A percentile compares a stretch with the other conserved stretches of the same genome.
phyloP scores from a whole-genome alignment of 169 alveolate species.

The Cystoisospora suis region DNA sequence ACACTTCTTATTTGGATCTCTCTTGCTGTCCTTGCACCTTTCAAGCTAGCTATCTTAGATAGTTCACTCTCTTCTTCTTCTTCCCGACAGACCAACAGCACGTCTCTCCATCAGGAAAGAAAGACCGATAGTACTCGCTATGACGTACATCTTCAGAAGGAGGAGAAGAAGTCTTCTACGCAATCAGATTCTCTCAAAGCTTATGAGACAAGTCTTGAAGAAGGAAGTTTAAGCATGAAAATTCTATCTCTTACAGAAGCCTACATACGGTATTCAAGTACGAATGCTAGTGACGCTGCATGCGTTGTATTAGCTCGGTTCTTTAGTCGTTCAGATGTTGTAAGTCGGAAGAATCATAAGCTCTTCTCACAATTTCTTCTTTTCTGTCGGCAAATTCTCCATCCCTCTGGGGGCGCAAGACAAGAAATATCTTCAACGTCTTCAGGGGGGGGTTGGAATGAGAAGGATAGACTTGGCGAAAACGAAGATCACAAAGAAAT shows the following conservation, averaged over 20 bases:
- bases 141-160: no score
- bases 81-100: not conserved
- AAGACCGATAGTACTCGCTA: not conserved
- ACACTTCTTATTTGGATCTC: slow-evolving; percentile 50
- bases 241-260: not conserved
- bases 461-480: no score
- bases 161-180: not conserved
- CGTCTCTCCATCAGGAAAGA: not conserved
- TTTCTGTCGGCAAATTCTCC: slow-evolving; percentile 13
- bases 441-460: no score
- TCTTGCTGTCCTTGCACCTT: slow-evolving; percentile 53
- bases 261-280: not conserved
- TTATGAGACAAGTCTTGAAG: not conserved
- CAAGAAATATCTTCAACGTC: no score
- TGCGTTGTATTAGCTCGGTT: slow-evolving; percentile 1
- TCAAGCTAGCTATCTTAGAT: slow-evolving; percentile 33
- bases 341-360: not conserved
- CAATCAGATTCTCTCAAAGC: no score
- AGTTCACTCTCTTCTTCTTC: not conserved
- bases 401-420: no score
- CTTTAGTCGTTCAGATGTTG: not conserved
- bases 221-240: not conserved
- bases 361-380: not conserved
- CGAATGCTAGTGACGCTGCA: slow-evolving; percentile 30
- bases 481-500: no score